These are phyloP conservation scores for Neurospora sp. DNA, from an alignment of 495 filamentous ascomycete species.

Conservation along the genomic window DNA sequence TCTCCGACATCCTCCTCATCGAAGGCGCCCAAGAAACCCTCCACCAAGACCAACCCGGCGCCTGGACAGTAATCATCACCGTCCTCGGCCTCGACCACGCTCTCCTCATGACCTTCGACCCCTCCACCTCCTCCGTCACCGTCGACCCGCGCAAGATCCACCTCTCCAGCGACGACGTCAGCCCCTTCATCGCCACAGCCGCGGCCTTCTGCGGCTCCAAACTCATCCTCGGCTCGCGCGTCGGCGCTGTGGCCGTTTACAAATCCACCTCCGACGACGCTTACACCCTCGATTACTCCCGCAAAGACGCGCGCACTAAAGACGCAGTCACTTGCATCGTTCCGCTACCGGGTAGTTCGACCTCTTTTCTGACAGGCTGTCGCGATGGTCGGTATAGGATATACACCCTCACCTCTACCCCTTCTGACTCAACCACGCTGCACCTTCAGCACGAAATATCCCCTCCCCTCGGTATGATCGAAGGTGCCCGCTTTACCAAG, in stretches of 20 bases:
- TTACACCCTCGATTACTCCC: slow-evolving; percentile 5
- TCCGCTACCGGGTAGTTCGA: slow-evolving; percentile 18
- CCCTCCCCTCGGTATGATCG: slow-evolving; percentile 57
- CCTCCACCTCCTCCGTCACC: neutral
- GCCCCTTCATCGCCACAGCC: slow-evolving; percentile 15
- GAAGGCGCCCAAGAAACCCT: neutral
- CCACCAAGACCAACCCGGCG: neutral
- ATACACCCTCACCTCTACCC: slow-evolving; percentile 25
- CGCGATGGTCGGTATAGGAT: slow-evolving; percentile 67
- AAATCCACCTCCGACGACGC: slow-evolving; percentile 1
- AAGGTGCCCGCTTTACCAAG: slow-evolving; percentile 49
- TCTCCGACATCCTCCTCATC: slow-evolving; percentile 36
- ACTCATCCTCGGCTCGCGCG: slow-evolving; percentile 60
- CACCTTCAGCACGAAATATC: slow-evolving; percentile 33
- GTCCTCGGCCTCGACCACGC: slow-evolving; percentile 15
- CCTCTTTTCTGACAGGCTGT: slow-evolving; percentile 54
- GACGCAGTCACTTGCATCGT: slow-evolving; percentile 65
- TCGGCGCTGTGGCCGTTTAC: slow-evolving; percentile 18
- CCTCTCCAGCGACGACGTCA: slow-evolving; percentile 5
- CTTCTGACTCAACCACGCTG: neutral
- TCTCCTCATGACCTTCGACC: slow-evolving; percentile 7
- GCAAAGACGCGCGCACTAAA: slow-evolving; percentile 39
- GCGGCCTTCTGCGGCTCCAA: slow-evolving; percentile 29
- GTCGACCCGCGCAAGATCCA: slow-evolving; percentile 6
- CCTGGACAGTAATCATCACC: slow-evolving; percentile 14